A percentile compares a stretch with the other conserved stretches of the same genome.
phyloP scores from a whole-genome alignment of 352 stramenopile genomes.

The Vaucheria bursata region DNA sequence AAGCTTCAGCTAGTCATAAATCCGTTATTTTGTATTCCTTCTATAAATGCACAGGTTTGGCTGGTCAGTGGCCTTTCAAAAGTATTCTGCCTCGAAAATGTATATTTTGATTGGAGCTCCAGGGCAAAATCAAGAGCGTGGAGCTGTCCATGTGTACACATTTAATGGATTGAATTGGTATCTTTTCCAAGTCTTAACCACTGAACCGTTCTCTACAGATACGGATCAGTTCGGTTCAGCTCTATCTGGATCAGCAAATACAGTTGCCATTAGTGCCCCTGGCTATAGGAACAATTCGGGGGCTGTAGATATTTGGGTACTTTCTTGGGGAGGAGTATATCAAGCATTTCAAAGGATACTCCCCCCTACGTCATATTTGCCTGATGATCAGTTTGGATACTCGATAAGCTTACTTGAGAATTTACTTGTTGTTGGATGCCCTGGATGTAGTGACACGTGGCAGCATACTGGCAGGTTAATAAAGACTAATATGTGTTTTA shows the following conservation, averaged over 20 bases:
- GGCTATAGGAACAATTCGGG: background rate
- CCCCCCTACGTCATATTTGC: constrained; percentile 1
- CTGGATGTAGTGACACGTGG: constrained; percentile 35
- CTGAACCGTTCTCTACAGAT: constrained; percentile 31
- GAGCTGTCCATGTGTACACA: constrained; percentile 39
- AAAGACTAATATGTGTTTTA: no score
- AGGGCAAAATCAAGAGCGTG: constrained; percentile 10
- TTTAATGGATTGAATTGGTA: constrained; percentile 16
- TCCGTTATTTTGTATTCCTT: no score
- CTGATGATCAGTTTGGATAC: constrained; percentile 29
- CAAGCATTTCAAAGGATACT: constrained; percentile 36
- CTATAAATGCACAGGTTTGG: constrained; percentile 37
- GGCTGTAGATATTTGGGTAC: constrained; percentile 9
- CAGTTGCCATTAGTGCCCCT: background rate
- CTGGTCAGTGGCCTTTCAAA: constrained; percentile 13
- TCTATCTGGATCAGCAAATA: background rate
- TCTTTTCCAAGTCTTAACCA: constrained; percentile 26
- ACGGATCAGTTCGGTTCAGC: constrained; percentile 7
- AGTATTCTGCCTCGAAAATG: constrained; percentile 14
- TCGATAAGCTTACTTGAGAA: constrained; percentile 38
- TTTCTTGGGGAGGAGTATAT: constrained; percentile 13
- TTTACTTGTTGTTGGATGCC: constrained; percentile 36
- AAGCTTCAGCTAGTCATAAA: no score
- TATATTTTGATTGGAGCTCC: constrained; percentile 33
- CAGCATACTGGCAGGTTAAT: constrained; percentile 24